Base-by-base conservation (phyloP, 306 rosid species). In the Quercus parvula region DNA sequence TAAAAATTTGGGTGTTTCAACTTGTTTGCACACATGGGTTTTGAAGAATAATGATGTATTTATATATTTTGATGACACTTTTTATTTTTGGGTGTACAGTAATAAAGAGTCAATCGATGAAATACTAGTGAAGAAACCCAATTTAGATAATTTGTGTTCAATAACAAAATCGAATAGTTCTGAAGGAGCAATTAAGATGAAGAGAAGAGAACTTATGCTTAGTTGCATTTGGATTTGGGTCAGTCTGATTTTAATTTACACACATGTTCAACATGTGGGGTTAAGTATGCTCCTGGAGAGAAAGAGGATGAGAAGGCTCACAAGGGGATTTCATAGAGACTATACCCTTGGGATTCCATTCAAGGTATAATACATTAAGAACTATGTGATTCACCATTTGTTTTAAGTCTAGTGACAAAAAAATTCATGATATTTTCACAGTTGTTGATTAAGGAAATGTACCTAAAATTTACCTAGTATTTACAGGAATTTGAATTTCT, bases 181-280 rank as follows among this genome's bases (percentile, higher is more conserved):
- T 49, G 85, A 82, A 52, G 87, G 18, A 84, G 59, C 87, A 1
- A 67, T 85, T 58, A 81, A 67, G 17, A 90, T 90, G 86, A 94
- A 92, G 86, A 94, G 91, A 92, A 94, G 82, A 90, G 95, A 84
- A 90, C 87, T 87, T 92, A 92, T 58, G 97, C 94, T 2, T 94
- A 92, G 71, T 85, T 90, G 55, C 89, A 92, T 85, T 80, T 94
- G n/a, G 94, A 92, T 4, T 89, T 91, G 6, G 97, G 97, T 27
- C 94, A 92, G 76, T 91, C 91, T 30, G 92, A 90, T 82, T 92
- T 92, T 77, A 81, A 84, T 9, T 80, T 91, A 30, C 94, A 81
- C 71, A 27, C 77, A 2, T 92, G 99, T 74, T 62, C 91, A 24
- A 78, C 66, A 3, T 90, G 97, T 62, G 91, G 97, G 12, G 35